Base-by-base conservation (phyloP, 768 basidiomycete genomes). In the Amanita subjunquillea region DNA sequence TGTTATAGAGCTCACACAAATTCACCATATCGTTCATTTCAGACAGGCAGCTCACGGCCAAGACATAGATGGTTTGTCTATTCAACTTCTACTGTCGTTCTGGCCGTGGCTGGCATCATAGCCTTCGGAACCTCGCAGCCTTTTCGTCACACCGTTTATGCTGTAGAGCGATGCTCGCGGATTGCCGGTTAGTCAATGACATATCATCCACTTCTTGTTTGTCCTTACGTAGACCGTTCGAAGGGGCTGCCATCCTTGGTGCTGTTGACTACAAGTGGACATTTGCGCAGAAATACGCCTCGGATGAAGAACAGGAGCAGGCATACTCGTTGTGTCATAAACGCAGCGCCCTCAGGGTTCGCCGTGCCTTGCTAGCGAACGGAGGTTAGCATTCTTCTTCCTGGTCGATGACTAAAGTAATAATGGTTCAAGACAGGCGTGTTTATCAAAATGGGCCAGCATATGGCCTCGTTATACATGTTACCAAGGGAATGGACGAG, bases 391-490 rank as follows among this genome's bases (percentile, higher is more conserved):
- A 6, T 53, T n/a, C 12, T 10, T 9, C 12, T 22, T 32, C 17
- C 6, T 12, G 13, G 5, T 27, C 13, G n/a, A 25, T 47, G 23
- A 51, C 53, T 17, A 15, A 17, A 17, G 17, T 22, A 22, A 23
- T 17, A 23, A 55, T 27, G 39, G 39, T 37, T 43, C 40, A 55
- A 15, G 56, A 49, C 27, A 83, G 87, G 87, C 15, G 79, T 92
- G 22, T 91, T 88, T 64, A 89, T 93, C 60, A 91, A 92, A 63
- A 66, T 91, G 60, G 96, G 94, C 2, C 95, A 99, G 83, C 72
- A 84, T 86, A 69, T 88, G 87, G 63, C 86, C 71, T 63, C 74
- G 65, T 71, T 89, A 55, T 62, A 74, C 36, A 70, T 79, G 13
- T 71, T 80, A 53, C 77, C 77, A 5, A 63, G 67, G 22, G 77